A percentile compares a stretch with the other conserved stretches of the same genome.
These are phyloP conservation scores for Saccharomyces hybrid DNA, from an alignment of 1,139 yeast genomes.

Conservation along the genomic window DNA sequence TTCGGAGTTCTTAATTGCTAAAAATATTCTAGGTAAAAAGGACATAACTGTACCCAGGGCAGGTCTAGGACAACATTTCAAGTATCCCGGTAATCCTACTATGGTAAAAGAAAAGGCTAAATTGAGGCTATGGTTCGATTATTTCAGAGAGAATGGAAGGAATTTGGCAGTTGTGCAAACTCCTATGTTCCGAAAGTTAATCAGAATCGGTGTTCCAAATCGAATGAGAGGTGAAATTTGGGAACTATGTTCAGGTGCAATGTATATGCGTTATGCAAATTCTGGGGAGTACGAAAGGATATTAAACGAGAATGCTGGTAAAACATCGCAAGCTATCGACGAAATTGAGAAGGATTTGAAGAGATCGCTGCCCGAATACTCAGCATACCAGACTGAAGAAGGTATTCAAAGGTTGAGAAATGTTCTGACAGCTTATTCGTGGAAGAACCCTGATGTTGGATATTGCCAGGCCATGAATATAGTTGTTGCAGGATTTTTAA, in stretches of 20 bases:
- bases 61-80: constrained; percentile 74
- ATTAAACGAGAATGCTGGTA: constrained; percentile 52
- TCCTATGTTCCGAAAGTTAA: constrained; percentile 69
- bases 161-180: constrained; percentile 69
- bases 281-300: constrained; percentile 52
- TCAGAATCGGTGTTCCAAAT: constrained; percentile 89
- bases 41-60: constrained; percentile 57
- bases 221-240: constrained; percentile 90
- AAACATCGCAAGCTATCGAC: constrained; percentile 76
- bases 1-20: constrained; percentile 72
- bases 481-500: constrained; percentile 86
- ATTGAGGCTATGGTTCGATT: constrained; percentile 89
- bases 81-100: constrained; percentile 84
- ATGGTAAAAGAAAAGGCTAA: constrained; percentile 75
- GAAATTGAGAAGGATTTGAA: constrained; percentile 95
- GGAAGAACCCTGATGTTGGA: constrained; percentile 97
- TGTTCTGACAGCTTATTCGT: constrained; percentile 87
- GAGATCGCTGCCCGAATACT: constrained; percentile 89
- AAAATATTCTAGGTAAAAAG: constrained; percentile 42
- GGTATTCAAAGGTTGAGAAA: constrained; percentile 80
- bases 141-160: constrained; percentile 74
- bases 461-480: constrained; percentile 99
- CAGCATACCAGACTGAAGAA: constrained; percentile 80
- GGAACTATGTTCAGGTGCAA: constrained; percentile 88
- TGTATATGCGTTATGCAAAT: constrained; percentile 61